Percentiles rank a stretch among this genome's conserved stretches.
Evolutionary conservation across 805 yeast species (phyloP).

Genomic region (Vanderwaltozyma verrucispora): DNA sequence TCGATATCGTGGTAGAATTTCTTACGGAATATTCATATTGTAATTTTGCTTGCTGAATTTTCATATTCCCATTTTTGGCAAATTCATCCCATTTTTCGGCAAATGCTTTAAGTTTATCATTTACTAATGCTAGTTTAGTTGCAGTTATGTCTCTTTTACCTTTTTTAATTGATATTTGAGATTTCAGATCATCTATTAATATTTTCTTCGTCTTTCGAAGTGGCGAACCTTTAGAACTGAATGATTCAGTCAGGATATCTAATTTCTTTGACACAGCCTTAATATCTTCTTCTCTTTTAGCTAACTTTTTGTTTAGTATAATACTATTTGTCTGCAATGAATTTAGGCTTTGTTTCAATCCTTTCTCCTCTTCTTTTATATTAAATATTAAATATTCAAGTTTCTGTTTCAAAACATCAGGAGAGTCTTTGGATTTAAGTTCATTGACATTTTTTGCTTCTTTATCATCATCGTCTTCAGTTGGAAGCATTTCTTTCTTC

Average conservation of each 20-base stretch:
- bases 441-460: not conserved
- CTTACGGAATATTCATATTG: slow-evolving; percentile 14
- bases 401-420: slow-evolving; percentile 1
- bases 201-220: slow-evolving; percentile 10
- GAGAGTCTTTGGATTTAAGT: not conserved
- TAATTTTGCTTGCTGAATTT: slow-evolving; percentile 11
- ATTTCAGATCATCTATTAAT: slow-evolving; percentile 9
- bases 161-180: slow-evolving; percentile 5
- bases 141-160: slow-evolving; percentile 12
- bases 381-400: slow-evolving; percentile 1
- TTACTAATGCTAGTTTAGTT: slow-evolving; percentile 12
- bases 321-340: slow-evolving; percentile 10
- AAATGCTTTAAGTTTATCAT: slow-evolving; percentile 5
- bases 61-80: slow-evolving; percentile 8
- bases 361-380: slow-evolving; percentile 6
- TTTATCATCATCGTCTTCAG: not conserved
- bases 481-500: not conserved
- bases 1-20: slow-evolving; percentile 5
- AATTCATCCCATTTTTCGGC: slow-evolving; percentile 7
- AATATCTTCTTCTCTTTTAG: slow-evolving; percentile 17
- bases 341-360: slow-evolving; percentile 6
- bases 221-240: not conserved
- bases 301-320: slow-evolving; percentile 17
- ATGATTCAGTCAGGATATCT: slow-evolving; percentile 1
- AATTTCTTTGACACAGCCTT: slow-evolving; percentile 9